A percentile compares a stretch with the other conserved stretches of the same genome.
Evolutionary conservation across 2,329 filamentous ascomycete species (phyloP).

Genomic region (Whalleya microplaca): DNA sequence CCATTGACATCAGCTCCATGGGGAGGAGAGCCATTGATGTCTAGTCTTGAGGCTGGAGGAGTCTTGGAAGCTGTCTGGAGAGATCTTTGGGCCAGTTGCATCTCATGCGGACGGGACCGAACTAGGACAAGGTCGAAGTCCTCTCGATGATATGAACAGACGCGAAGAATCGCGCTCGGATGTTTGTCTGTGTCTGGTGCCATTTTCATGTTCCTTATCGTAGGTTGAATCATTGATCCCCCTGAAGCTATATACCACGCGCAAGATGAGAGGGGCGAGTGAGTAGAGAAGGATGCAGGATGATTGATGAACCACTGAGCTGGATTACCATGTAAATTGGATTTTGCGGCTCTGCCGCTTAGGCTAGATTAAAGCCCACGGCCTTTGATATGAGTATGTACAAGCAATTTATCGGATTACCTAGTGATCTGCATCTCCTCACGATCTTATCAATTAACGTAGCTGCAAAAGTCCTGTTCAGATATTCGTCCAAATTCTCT

Average conservation of each 20-base stretch:
- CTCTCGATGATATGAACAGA: constrained; percentile 26
- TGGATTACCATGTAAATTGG: too few relatives aligned
- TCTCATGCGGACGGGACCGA: constrained; percentile 24
- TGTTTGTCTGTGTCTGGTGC: too few relatives aligned
- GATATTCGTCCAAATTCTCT: background rate
- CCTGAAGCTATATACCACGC: too few relatives aligned
- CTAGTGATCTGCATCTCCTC: background rate
- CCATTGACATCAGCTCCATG: constrained; percentile 20
- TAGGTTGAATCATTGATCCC: too few relatives aligned
- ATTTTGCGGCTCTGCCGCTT: too few relatives aligned
- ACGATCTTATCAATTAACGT: background rate
- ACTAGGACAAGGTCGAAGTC: constrained; percentile 23
- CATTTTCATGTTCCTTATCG: too few relatives aligned
- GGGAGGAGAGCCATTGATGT: constrained; percentile 21
- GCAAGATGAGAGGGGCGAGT: too few relatives aligned
- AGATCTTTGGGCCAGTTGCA: constrained; percentile 24
- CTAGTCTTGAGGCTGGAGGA: constrained; percentile 18
- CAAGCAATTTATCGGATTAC: too few relatives aligned
- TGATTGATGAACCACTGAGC: too few relatives aligned
- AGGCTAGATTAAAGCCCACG: too few relatives aligned
- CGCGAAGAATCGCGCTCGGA: constrained; percentile 15
- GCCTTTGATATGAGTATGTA: too few relatives aligned
- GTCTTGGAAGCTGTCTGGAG: constrained; percentile 25
- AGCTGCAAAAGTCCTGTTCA: background rate
- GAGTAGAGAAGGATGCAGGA: too few relatives aligned